phyloP scores from a whole-genome alignment of 2,329 filamentous ascomycete genomes.

The Paraphaeosphaeria minitans region DNA sequence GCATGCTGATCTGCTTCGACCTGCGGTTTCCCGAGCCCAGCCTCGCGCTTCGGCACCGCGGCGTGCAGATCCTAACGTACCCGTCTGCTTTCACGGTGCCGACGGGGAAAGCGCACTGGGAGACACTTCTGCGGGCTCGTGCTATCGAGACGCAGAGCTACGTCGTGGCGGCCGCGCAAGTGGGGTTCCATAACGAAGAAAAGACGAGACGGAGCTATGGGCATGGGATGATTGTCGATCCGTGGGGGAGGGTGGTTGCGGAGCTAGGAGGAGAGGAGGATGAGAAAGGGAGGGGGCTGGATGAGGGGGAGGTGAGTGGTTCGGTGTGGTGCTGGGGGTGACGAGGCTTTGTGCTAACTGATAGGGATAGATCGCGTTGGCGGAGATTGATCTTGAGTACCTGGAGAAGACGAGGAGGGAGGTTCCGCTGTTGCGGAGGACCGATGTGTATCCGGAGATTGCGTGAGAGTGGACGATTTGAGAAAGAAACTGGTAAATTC shows the following conservation, averaged over 20 bases:
- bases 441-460: slow-evolving; percentile 48
- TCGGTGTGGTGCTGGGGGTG: background rate
- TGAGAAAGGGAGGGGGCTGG: slow-evolving; percentile 38
- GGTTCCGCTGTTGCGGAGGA: slow-evolving; percentile 63
- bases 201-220: slow-evolving; percentile 79
- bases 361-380: slow-evolving; percentile 42
- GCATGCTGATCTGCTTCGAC: slow-evolving; percentile 88
- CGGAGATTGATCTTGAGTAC: slow-evolving; percentile 60
- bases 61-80: slow-evolving; percentile 80
- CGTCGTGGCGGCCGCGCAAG: slow-evolving; percentile 83
- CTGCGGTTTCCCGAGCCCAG: slow-evolving; percentile 80
- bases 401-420: slow-evolving; percentile 59
- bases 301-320: slow-evolving; percentile 34
- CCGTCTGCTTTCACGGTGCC: slow-evolving; percentile 89
- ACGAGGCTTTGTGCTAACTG: background rate
- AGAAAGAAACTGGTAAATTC: background rate
- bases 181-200: slow-evolving; percentile 69
- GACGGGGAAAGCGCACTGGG: slow-evolving; percentile 87
- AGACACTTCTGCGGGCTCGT: slow-evolving; percentile 74
- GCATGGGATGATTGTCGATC: slow-evolving; percentile 81
- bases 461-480: background rate
- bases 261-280: slow-evolving; percentile 62
- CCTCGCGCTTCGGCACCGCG: slow-evolving; percentile 66
- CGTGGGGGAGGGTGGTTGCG: slow-evolving; percentile 79
- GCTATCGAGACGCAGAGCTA: slow-evolving; percentile 91